A percentile compares a stretch with the other conserved stretches of the same genome.
Conservation (phyloP, 1,284 basidiomycete species). For the Exsudoporus floridanus region DNA sequence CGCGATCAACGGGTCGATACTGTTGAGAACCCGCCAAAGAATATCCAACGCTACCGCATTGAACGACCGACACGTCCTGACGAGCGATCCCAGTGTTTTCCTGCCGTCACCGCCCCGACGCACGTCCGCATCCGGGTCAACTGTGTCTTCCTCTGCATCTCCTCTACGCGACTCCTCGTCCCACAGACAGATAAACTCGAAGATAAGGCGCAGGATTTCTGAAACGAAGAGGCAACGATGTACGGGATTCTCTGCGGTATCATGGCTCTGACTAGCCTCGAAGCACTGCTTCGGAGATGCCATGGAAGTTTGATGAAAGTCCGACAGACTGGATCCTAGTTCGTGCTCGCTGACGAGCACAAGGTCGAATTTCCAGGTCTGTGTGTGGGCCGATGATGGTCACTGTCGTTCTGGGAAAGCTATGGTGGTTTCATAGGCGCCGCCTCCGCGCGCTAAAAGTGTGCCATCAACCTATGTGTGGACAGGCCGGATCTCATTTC, state of each 20-base stretch:
- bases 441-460: not conserved
- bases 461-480: not conserved
- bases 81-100: not conserved
- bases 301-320: not conserved
- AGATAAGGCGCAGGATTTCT: not conserved
- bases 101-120: not conserved
- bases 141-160: not conserved
- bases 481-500: too few species aligned
- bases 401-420: not conserved
- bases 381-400: not conserved
- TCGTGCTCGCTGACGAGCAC: not conserved
- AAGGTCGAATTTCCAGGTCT: not conserved
- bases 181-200: not conserved
- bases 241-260: not conserved
- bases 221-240: not conserved
- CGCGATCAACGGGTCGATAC: not conserved
- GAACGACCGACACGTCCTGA: not conserved
- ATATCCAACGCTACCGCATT: not conserved
- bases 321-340: not conserved
- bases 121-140: not conserved
- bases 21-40: not conserved
- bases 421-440: not conserved
- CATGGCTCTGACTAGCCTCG: not conserved
- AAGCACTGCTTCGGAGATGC: not conserved
- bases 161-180: not conserved